Percentiles rank a stretch among this genome's conserved stretches.
Conservation (phyloP, 352 stramenopile species). For the Elongisporangium senticosum region DNA sequence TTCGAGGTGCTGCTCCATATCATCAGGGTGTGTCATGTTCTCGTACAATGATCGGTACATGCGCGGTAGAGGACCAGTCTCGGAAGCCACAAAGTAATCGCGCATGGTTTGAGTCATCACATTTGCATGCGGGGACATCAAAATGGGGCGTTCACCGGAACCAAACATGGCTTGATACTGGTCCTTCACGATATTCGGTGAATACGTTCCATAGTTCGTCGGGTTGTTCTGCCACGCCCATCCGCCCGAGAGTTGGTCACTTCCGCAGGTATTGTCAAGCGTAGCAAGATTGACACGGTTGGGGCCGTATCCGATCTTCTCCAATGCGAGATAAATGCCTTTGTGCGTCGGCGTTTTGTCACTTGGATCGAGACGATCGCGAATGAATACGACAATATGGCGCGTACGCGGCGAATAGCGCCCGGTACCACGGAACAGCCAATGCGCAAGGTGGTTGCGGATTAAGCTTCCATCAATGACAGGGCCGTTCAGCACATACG, state of each 20-base stretch:
- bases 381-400: constrained; percentile 53
- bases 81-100: constrained; percentile 46
- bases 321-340: constrained; percentile 55
- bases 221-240: constrained; percentile 69
- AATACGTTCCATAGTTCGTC: constrained; percentile 40
- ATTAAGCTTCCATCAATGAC: constrained; percentile 56
- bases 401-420: constrained; percentile 51
- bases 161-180: constrained; percentile 58
- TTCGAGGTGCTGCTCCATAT: constrained; percentile 46
- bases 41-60: constrained; percentile 57
- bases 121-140: constrained; percentile 34
- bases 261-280: constrained; percentile 23
- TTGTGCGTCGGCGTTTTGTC: constrained; percentile 38
- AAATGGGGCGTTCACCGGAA: constrained; percentile 35
- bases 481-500: constrained; percentile 47
- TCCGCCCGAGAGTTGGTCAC: constrained; percentile 35
- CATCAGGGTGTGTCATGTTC: constrained; percentile 52
- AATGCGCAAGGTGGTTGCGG: constrained; percentile 65
- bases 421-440: constrained; percentile 55
- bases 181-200: constrained; percentile 54
- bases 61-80: constrained; percentile 43
- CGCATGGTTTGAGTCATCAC: constrained; percentile 54
- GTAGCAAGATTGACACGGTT: constrained; percentile 41
- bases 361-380: constrained; percentile 17
- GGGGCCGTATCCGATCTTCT: constrained; percentile 54